Evolutionary conservation across 345 rosid species (phyloP), one percentile per base, ranked within the genome.

Genomic region (Aegle marmelos): DNA sequence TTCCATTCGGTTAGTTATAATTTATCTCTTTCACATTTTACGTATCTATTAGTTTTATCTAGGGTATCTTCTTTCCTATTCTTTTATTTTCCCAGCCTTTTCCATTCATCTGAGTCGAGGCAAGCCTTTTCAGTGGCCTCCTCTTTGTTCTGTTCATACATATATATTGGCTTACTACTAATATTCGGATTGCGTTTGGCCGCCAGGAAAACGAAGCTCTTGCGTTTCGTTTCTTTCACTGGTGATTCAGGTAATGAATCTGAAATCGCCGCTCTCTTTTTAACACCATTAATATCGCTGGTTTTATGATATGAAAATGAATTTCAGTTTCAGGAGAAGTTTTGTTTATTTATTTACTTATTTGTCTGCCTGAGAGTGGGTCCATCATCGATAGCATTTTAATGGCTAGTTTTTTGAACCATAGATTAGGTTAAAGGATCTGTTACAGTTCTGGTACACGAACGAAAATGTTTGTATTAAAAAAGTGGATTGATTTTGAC

Each of bases 401-500:
- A 6, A 36, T 58, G 56, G 8, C 48, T 59, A 16, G 33, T 68
- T 41, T 68, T 56, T 25, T 45, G 0, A 13, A 45, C 16, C 50
- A 16, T 14, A 9, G 37, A 59, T 60, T 13, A 30, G 22, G 8
- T 28, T 27, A 36, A 21, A 45, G 54, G 69, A 77, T 81, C 31
- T 62, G 6, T 79, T 76, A 37, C 68, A 57, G 79, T 74, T 73
- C 39, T 70, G 73, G 78, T 37, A 63, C 57, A 11, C 8, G 24
- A 27, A 58, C 67, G 19, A 33, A 14, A 28, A 9, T 72, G 17
- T 5, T 9, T 73, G 27, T 61, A 54, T 30, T 22, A 74, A 71
- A 71, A 37, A 80, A 73, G 41, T 45, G 66, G 72, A 65, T 75
- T 75, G 83, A 83, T 74, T 73, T 70, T 80, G 90, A 85, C 83